Base-by-base conservation (phyloP, 2,329 filamentous ascomycete species). In the Diaporthe longicolla region DNA sequence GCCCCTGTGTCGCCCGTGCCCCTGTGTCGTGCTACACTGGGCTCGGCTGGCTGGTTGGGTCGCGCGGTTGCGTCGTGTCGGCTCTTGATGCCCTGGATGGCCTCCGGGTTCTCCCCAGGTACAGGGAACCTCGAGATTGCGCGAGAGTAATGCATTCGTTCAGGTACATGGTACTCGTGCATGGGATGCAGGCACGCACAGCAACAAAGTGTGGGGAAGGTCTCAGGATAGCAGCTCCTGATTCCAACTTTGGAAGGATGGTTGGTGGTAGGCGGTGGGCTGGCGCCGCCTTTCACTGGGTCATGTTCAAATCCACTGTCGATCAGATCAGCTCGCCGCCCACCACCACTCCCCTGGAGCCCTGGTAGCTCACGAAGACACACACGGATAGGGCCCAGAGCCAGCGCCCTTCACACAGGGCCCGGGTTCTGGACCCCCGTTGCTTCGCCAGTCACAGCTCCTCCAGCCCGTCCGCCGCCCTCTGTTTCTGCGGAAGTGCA, bases 191-290 rank as follows among this genome's bases (percentile, higher is more conserved):
- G 63, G 48, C 45, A 11, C 21, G 29, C 63, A 26, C 29, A 19
- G 29, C 24, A 24, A 26, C 29, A 66, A 66, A 66, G 63, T 66
- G 45, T 66, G 63, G 63, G 63, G 63, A 52, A 66, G 63, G 63
- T 66, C 50, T 66, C 63, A 66, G 63, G 63, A 66, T 50, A 52
- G 63, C 45, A 66, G 63, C 63, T 66, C 61, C 61, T 66, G 61
- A 52, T 66, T 68, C 48, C 63, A 68, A 68, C 21, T 40, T 54
- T 68, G 63, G 63, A 21, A 40, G 63, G 48, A 54, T 54, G 61
- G 61, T 66, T 37, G 63, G 63, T 24, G 35, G 40, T 40, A 17
- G 17, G 59, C 21, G 58, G 59, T 35, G 35, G 59, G 59, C 43
- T 45, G 59, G 40, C 45, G 59, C 59, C 19, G 29, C 29, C 37